phyloP scores from a whole-genome alignment of 176 grass and related monocot species.

The Aegilops umbellulata region DNA sequence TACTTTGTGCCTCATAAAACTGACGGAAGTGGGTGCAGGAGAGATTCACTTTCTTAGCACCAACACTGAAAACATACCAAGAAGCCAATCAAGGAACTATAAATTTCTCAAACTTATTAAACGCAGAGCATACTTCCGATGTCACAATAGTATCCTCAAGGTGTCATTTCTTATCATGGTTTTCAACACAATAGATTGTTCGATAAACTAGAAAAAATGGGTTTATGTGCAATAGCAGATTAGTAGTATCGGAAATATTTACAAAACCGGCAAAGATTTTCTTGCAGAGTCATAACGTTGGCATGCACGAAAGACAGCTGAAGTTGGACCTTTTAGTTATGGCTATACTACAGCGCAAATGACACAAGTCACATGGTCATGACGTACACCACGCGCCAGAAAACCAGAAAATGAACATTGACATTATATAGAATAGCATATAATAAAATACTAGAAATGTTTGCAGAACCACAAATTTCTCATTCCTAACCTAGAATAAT shows the following conservation, averaged over 20 bases:
- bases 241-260: background rate
- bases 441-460: too few species aligned
- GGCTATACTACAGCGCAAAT: too few species aligned
- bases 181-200: background rate
- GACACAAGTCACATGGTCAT: too few species aligned
- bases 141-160: background rate
- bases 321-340: background rate
- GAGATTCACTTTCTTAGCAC: constrained; percentile 69
- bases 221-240: too few species aligned
- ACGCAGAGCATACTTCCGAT: background rate
- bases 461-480: too few species aligned
- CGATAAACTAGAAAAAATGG: background rate
- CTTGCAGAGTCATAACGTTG: background rate
- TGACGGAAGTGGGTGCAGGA: constrained; percentile 25
- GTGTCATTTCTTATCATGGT: background rate
- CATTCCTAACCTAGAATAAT: too few species aligned
- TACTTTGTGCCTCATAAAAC: constrained; percentile 60
- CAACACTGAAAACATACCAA: constrained; percentile 19
- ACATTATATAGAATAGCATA: too few species aligned
- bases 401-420: too few species aligned
- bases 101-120: background rate
- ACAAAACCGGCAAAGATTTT: background rate
- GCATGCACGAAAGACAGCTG: background rate
- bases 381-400: too few species aligned
- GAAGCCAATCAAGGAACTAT: background rate